These are phyloP conservation scores for Sclerotinia glacialis DNA, from an alignment of 2,329 filamentous ascomycete genomes.

Conservation along the genomic window DNA sequence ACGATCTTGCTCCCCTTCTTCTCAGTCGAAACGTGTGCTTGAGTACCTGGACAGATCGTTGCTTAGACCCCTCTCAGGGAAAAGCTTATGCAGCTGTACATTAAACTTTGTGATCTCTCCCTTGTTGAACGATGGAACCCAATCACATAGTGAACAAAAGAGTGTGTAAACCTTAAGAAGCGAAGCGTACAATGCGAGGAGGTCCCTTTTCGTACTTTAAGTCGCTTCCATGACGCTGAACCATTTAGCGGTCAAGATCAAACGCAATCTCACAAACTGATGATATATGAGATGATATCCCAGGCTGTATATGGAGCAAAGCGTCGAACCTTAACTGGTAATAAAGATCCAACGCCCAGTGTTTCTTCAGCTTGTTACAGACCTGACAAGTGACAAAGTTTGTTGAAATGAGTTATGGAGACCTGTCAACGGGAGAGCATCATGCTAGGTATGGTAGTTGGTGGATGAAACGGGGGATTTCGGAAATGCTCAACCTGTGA, in stretches of 20 bases:
- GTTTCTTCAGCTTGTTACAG: conserved; percentile 3
- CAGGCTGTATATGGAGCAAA: neutral
- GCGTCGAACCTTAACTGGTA: conserved; percentile 5
- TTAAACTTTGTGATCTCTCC: neutral
- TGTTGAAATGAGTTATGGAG: conserved; percentile 8
- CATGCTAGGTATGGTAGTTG: neutral
- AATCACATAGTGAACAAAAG: neutral
- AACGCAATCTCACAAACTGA: conserved; percentile 12
- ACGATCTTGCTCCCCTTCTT: conserved; percentile 10
- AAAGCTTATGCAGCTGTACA: conserved; percentile 1
- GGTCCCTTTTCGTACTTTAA: neutral
- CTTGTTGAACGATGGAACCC: conserved; percentile 2
- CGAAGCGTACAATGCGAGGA: neutral
- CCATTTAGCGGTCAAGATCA: conserved; percentile 4
- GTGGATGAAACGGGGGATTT: neutral
- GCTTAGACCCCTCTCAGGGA: neutral
- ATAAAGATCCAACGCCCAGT: neutral
- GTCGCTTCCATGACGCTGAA: neutral
- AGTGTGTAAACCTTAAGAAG: neutral
- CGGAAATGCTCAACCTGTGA: neutral
- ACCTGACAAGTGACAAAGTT: neutral
- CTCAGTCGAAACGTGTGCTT: neutral
- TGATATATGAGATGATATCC: conserved; percentile 1
- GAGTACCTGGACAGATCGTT: conserved; percentile 11
- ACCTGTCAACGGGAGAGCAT: conserved; percentile 3